Evolutionary conservation across 1,284 basidiomycete species (phyloP).

Genomic region (Fomitiporia mediterranea): DNA sequence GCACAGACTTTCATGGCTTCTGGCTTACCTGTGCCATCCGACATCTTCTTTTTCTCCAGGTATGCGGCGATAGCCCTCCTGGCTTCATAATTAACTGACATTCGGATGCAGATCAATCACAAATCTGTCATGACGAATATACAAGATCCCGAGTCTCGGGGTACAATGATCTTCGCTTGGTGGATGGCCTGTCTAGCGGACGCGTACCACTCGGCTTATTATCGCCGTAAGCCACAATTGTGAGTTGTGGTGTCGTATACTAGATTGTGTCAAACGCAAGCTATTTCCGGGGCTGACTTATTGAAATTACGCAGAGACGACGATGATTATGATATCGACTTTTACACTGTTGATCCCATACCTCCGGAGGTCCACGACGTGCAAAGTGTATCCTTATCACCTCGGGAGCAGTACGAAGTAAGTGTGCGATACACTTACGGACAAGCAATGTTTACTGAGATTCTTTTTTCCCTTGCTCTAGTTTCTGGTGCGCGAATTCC

Average conservation of each 20-base stretch:
- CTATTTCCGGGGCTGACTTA: conserved; percentile 34
- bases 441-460: conserved; percentile 15
- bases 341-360: conserved; percentile 67
- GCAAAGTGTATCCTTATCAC: conserved; percentile 46
- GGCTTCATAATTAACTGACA: neutral
- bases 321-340: conserved; percentile 71
- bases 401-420: conserved; percentile 73
- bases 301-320: conserved; percentile 46
- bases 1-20: conserved; percentile 70
- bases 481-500: conserved; percentile 36
- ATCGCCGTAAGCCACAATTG: conserved; percentile 57
- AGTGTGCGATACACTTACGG: conserved; percentile 12
- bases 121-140: conserved; percentile 68
- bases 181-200: conserved; percentile 62
- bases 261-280: conserved; percentile 31
- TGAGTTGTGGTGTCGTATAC: conserved; percentile 46
- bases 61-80: conserved; percentile 28
- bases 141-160: conserved; percentile 63
- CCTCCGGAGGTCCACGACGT: conserved; percentile 42
- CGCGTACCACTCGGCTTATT: conserved; percentile 54
- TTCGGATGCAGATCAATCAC: conserved; percentile 61
- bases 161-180: conserved; percentile 85
- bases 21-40: conserved; percentile 76
- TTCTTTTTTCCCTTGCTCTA: conserved; percentile 20
- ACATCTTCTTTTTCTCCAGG: conserved; percentile 71